phyloP scores from a whole-genome alignment of 1,139 yeast species.

The Kurtzmaniella quercitrusa region DNA sequence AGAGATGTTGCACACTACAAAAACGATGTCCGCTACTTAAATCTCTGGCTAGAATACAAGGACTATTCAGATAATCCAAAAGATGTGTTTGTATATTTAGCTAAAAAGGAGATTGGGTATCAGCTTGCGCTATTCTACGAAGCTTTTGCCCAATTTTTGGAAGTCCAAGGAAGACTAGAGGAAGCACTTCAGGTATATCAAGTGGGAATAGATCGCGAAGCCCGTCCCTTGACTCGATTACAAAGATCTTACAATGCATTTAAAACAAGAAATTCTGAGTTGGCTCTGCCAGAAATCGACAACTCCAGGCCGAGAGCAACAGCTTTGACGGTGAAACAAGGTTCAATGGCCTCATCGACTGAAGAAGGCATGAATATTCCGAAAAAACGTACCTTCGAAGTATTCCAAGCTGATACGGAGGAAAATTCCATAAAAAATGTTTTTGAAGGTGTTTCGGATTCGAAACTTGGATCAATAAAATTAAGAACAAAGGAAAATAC shows the following conservation, averaged over 20 bases:
- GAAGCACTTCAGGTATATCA: constrained; percentile 66
- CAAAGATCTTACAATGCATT: constrained; percentile 47
- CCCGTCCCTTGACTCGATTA: constrained; percentile 62
- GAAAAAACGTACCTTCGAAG: constrained; percentile 26
- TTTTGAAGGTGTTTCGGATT: constrained; percentile 17
- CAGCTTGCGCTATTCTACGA: constrained; percentile 72
- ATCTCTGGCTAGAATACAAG: constrained; percentile 76
- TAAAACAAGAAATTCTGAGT: constrained; percentile 12
- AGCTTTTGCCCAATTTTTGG: constrained; percentile 69
- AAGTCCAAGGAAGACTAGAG: constrained; percentile 40
- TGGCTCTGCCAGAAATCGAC: background rate
- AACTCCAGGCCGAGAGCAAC: constrained; percentile 6
- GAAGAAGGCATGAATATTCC: constrained; percentile 1
- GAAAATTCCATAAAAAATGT: constrained; percentile 28
- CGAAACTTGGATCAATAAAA: constrained; percentile 42
- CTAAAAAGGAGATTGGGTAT: constrained; percentile 69
- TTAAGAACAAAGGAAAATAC: constrained; percentile 64
- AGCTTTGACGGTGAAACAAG: constrained; percentile 26
- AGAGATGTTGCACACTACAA: constrained; percentile 63
- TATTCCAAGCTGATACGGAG: constrained; percentile 25
- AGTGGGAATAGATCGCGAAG: constrained; percentile 55
- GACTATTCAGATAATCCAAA: constrained; percentile 65
- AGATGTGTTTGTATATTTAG: constrained; percentile 70
- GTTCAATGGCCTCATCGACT: constrained; percentile 11
- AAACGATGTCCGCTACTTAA: constrained; percentile 76